Conservation (phyloP, 83 land plant genomes). For the Picea engelmannii region DNA sequence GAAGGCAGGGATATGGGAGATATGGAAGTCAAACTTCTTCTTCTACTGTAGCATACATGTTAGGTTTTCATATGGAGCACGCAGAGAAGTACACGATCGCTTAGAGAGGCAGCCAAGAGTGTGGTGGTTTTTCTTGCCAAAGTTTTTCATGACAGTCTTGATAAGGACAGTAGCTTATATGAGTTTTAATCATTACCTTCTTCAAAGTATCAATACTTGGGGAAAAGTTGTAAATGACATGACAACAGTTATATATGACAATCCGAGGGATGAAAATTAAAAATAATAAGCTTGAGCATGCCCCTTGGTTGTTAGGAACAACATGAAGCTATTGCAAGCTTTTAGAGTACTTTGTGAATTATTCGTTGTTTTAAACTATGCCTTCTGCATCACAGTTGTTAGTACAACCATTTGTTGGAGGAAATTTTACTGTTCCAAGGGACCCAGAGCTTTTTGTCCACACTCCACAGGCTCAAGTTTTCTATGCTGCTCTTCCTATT, state of each 20-base stretch:
- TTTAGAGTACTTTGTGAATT: slow-evolving; percentile 82
- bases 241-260: slow-evolving; percentile 66
- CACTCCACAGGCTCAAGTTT: slow-evolving; percentile 76
- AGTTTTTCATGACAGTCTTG: slow-evolving; percentile 65
- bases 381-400: slow-evolving; percentile 74
- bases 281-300: slow-evolving; percentile 38
- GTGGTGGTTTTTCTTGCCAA: slow-evolving; percentile 73
- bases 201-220: slow-evolving; percentile 84
- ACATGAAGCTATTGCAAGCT: slow-evolving; percentile 69
- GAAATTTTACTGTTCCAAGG: slow-evolving; percentile 67
- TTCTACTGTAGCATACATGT: no score
- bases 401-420: slow-evolving; percentile 79
- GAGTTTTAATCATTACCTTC: slow-evolving; percentile 58
- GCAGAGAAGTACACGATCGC: slow-evolving; percentile 22
- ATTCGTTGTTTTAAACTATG: slow-evolving; percentile 65
- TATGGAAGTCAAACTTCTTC: no score
- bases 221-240: slow-evolving; percentile 92
- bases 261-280: slow-evolving; percentile 35
- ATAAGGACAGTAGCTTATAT: slow-evolving; percentile 35
- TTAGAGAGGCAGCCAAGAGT: slow-evolving; percentile 62
- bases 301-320: slow-evolving; percentile 76
- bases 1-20: no score
- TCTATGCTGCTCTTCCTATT: slow-evolving; percentile 83
- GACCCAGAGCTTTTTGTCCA: slow-evolving; percentile 86
- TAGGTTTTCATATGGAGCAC: no score